A percentile compares a stretch with the other conserved stretches of the same genome.
Conservation (phyloP, 768 basidiomycete species). For the Mycena galopus region DNA sequence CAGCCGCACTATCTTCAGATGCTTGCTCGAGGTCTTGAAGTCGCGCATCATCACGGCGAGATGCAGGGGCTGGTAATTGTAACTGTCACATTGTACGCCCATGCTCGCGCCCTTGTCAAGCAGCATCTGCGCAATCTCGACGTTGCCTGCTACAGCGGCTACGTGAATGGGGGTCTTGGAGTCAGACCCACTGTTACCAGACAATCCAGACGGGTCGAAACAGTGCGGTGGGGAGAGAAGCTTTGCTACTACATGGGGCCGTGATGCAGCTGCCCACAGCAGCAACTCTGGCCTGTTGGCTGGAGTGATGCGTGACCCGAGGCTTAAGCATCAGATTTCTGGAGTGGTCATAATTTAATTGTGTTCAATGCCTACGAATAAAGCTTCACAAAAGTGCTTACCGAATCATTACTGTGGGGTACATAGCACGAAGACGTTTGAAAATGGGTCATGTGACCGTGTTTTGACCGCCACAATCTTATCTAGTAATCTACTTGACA, state of each 20-base stretch:
- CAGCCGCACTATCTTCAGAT: constrained; percentile 7
- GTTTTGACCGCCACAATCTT: no score
- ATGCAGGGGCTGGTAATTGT: constrained; percentile 3
- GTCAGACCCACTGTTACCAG: no score
- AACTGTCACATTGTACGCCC: neutral
- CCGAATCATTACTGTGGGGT: no score
- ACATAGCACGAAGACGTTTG: no score
- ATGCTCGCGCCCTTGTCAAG: constrained; percentile 7
- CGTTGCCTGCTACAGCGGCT: neutral
- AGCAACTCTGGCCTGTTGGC: neutral
- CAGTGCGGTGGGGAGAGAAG: constrained; percentile 12
- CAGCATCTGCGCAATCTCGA: neutral
- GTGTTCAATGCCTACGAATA: no score
- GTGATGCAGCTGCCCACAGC: neutral
- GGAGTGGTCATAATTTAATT: no score
- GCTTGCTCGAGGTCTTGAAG: no score
- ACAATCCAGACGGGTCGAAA: neutral
- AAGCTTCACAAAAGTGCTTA: no score
- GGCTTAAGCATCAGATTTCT: no score
- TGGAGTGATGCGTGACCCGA: constrained; percentile 14
- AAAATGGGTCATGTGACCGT: no score
- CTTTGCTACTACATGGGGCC: constrained; percentile 6
- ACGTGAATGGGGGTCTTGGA: neutral
- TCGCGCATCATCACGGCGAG: neutral
- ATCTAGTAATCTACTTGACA: no score